Evolutionary conservation across 2,329 filamentous ascomycete species (phyloP).

Genomic region (Xylariomycetidae sp.): DNA sequence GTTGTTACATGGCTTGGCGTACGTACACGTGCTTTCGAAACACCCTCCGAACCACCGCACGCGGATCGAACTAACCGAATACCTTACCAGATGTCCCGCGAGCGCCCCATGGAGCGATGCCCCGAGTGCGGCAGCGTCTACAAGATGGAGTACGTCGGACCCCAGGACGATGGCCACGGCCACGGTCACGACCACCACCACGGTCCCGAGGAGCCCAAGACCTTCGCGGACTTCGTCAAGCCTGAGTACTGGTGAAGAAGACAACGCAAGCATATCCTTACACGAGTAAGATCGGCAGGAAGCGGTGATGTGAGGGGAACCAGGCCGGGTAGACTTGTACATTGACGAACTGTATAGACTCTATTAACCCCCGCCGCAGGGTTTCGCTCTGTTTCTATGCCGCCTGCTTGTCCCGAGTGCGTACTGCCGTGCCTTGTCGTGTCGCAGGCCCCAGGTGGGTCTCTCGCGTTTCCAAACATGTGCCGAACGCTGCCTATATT

Average conservation of each 20-base stretch:
- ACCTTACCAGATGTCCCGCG: constrained; percentile 63
- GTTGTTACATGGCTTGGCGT: constrained; percentile 84
- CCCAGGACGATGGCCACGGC: constrained; percentile 64
- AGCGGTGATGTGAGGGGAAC: too few species aligned
- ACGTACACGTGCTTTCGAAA: constrained; percentile 34
- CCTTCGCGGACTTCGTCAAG: constrained; percentile 92
- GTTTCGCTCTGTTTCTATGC: background rate
- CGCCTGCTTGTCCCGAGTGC: too few species aligned
- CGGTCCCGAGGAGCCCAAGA: constrained; percentile 82
- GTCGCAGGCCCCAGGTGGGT: too few species aligned
- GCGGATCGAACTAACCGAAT: too few species aligned
- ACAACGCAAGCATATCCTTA: background rate
- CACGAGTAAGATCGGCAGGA: too few species aligned
- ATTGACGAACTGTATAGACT: constrained; percentile 21
- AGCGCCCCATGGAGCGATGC: constrained; percentile 91
- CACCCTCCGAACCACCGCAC: too few species aligned
- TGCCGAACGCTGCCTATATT: too few species aligned
- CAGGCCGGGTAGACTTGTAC: constrained; percentile 19
- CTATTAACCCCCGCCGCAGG: constrained; percentile 3
- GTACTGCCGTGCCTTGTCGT: too few species aligned
- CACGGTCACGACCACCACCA: constrained; percentile 50
- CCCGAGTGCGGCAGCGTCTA: constrained; percentile 93
- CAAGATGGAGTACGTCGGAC: constrained; percentile 96
- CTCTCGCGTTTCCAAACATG: too few species aligned
- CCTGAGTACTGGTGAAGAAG: constrained; percentile 77